Evolutionary conservation across 139 green algal species (phyloP).

Genomic region (Eudorina sp.): DNA sequence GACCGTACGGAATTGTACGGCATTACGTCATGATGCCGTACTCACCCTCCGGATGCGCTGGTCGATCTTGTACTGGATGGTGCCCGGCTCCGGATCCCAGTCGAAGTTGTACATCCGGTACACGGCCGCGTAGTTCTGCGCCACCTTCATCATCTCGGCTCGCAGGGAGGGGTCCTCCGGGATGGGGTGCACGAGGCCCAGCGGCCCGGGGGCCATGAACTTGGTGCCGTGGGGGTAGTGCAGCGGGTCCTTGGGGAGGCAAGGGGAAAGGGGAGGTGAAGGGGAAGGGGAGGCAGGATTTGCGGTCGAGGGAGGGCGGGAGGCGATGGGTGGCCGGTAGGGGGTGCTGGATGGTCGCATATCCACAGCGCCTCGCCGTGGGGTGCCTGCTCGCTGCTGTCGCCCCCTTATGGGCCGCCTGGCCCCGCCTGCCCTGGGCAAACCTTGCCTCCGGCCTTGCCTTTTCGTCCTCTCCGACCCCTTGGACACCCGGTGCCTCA

Average conservation of each 20-base stretch:
- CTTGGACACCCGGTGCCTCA: too few relatives aligned
- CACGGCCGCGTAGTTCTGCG: slow-evolving; percentile 65
- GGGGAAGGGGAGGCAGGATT: background rate
- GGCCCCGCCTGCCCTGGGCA: too few relatives aligned
- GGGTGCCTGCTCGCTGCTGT: too few relatives aligned
- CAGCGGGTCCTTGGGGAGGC: slow-evolving; percentile 82
- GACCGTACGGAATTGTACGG: too few relatives aligned
- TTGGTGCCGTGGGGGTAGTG: slow-evolving; percentile 93
- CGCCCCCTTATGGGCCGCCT: too few relatives aligned
- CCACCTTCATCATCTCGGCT: slow-evolving; percentile 70
- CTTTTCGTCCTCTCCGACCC: too few relatives aligned
- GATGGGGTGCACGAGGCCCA: slow-evolving; percentile 85
- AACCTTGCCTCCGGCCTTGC: too few relatives aligned
- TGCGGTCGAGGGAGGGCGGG: too few relatives aligned
- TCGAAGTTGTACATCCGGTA: slow-evolving; percentile 87
- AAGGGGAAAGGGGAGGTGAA: background rate
- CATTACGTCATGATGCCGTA: too few relatives aligned
- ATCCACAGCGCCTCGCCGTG: too few relatives aligned
- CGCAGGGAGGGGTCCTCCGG: slow-evolving; percentile 79
- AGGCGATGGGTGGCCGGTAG: too few relatives aligned
- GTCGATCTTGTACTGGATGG: slow-evolving; percentile 72
- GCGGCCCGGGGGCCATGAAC: slow-evolving; percentile 86
- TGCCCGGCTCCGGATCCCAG: slow-evolving; percentile 76
- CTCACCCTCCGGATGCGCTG: slow-evolving; percentile 64
- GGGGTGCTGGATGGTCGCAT: too few relatives aligned